Percentiles rank a stretch among this genome's conserved stretches.
Evolutionary conservation across 1,139 yeast genomes (phyloP).

Genomic region (Kodamaea alishanica): DNA sequence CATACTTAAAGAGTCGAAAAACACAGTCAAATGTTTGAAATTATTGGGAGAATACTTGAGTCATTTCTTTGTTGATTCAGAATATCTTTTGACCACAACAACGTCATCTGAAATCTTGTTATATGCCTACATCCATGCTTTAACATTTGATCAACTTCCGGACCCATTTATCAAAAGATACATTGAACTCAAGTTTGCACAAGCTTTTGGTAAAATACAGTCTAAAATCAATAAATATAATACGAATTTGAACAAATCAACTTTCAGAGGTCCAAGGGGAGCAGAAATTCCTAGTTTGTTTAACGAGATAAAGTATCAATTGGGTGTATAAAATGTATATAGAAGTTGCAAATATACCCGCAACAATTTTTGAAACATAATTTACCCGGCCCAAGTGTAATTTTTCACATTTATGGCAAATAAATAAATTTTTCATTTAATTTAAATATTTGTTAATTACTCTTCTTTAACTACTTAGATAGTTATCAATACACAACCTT

Average conservation of each 20-base stretch:
- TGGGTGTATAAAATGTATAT: slow-evolving; percentile 15
- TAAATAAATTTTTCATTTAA: slow-evolving; percentile 2
- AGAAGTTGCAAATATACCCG: slow-evolving; percentile 4
- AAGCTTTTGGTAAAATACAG: slow-evolving; percentile 14
- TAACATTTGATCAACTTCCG: slow-evolving; percentile 38
- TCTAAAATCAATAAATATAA: slow-evolving; percentile 11
- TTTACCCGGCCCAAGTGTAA: no score
- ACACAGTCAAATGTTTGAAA: slow-evolving; percentile 49
- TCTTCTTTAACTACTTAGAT: no score
- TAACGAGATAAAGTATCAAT: slow-evolving; percentile 30
- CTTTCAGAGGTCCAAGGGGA: slow-evolving; percentile 24
- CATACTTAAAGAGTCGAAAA: slow-evolving; percentile 46
- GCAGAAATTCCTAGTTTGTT: slow-evolving; percentile 33
- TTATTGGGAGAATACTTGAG: slow-evolving; percentile 34
- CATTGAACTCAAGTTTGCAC: slow-evolving; percentile 26
- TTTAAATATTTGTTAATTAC: no score
- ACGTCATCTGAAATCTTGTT: slow-evolving; percentile 32
- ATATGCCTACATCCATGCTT: slow-evolving; percentile 36
- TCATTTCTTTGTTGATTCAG: slow-evolving; percentile 10
- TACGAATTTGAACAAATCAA: slow-evolving; percentile 4
- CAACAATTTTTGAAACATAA: neutral
- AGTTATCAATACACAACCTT: no score
- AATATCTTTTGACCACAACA: slow-evolving; percentile 17
- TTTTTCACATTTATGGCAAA: neutral
- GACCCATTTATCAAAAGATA: slow-evolving; percentile 40